These are phyloP conservation scores for Bisporella sp. DNA, from an alignment of 2,329 filamentous ascomycete species.

Conservation along the genomic window DNA sequence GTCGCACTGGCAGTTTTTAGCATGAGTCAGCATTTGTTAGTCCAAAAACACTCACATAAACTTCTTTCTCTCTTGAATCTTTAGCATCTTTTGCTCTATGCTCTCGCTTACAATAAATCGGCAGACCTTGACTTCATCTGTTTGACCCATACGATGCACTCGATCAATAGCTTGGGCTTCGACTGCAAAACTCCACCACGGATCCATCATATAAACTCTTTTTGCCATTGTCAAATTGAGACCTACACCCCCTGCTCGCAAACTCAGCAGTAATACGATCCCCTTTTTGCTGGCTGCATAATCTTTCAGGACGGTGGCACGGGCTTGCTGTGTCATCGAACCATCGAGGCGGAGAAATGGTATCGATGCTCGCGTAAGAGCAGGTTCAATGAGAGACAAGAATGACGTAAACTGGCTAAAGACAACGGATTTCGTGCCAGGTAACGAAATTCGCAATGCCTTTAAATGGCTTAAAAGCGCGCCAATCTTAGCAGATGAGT, in stretches of 20 bases:
- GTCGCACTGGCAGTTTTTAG: constrained; percentile 58
- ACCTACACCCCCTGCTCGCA: constrained; percentile 88
- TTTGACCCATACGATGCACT: constrained; percentile 94
- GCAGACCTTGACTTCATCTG: constrained; percentile 75
- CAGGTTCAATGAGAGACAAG: constrained; percentile 81
- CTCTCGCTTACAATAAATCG: constrained; percentile 85
- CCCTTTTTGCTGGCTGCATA: constrained; percentile 61
- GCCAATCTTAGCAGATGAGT: constrained; percentile 83
- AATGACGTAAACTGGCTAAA: constrained; percentile 99
- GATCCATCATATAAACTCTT: constrained; percentile 97
- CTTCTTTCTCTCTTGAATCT: constrained; percentile 91
- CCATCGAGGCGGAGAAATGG: constrained; percentile 85
- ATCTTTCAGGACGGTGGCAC: constrained; percentile 68
- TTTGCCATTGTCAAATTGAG: constrained; percentile 86
- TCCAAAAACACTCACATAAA: constrained; percentile 63
- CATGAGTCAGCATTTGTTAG: not conserved
- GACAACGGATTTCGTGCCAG: constrained; percentile 76
- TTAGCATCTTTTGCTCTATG: constrained; percentile 92
- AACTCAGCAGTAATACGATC: constrained; percentile 71
- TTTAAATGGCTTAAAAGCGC: constrained; percentile 72
- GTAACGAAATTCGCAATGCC: constrained; percentile 55
- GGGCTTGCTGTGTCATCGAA: constrained; percentile 77
- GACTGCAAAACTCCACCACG: constrained; percentile 97
- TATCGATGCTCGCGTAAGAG: constrained; percentile 65
- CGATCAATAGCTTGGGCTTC: constrained; percentile 97